Percentiles rank a stretch among this genome's conserved stretches.
Conservation (phyloP, 2,329 filamentous ascomycete species). For the Nemania sp. region DNA sequence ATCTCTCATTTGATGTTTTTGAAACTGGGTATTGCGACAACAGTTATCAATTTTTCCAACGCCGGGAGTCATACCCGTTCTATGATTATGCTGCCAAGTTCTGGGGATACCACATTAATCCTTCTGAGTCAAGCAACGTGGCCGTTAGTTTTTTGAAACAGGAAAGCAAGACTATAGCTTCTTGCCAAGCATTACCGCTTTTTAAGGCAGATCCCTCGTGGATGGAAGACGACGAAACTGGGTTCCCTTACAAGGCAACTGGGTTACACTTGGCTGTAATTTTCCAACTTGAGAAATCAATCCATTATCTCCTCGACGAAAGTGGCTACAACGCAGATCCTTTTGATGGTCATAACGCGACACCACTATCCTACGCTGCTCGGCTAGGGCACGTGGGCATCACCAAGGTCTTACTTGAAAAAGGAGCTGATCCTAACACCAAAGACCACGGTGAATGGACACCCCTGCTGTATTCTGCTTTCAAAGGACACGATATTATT, state of each 20-base stretch:
- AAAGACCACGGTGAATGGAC: background rate
- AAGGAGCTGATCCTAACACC: background rate
- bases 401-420: background rate
- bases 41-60: background rate
- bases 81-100: constrained; percentile 10
- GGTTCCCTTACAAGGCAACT: no score
- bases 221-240: no score
- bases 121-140: background rate
- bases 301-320: no score
- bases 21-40: background rate
- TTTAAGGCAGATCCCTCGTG: no score
- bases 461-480: constrained; percentile 5
- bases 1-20: constrained; percentile 9
- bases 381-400: background rate
- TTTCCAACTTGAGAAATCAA: background rate
- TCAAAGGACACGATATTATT: constrained; percentile 1
- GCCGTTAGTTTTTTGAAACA: background rate
- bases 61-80: constrained; percentile 1
- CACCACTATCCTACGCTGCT: constrained; percentile 6
- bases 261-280: constrained; percentile 8
- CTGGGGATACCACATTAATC: constrained; percentile 11
- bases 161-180: no score
- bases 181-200: no score
- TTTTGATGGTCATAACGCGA: background rate
- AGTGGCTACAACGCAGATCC: background rate